Evolutionary conservation across 1,284 basidiomycete species (phyloP).

Genomic region (Rhodotorula mucilaginosa): DNA sequence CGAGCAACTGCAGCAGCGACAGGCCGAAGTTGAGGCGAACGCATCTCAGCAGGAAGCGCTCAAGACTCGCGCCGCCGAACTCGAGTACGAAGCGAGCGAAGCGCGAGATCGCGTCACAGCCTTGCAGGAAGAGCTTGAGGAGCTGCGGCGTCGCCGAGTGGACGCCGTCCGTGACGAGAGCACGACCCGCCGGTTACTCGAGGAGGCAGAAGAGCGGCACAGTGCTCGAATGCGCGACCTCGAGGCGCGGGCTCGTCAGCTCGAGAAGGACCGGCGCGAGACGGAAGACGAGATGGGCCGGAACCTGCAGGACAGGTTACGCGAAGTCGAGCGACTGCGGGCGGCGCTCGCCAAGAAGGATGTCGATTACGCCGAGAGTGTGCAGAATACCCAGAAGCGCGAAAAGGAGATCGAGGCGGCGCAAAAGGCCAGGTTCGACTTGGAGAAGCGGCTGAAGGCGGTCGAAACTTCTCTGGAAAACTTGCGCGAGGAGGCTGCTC

Average conservation of each 20-base stretch:
- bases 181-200: conserved; percentile 72
- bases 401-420: conserved; percentile 60
- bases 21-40: conserved; percentile 80
- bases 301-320: conserved; percentile 69
- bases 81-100: conserved; percentile 80
- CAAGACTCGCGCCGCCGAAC: conserved; percentile 72
- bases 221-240: conserved; percentile 71
- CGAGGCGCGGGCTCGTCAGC: conserved; percentile 54
- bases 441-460: conserved; percentile 50
- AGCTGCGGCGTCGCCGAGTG: conserved; percentile 47
- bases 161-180: conserved; percentile 37
- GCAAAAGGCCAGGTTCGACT: conserved; percentile 53
- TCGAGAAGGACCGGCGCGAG: conserved; percentile 72
- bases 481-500: conserved; percentile 52
- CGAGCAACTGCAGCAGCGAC: conserved; percentile 75
- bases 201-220: conserved; percentile 70
- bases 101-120: conserved; percentile 53
- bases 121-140: conserved; percentile 34
- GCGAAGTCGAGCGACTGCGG: conserved; percentile 72
- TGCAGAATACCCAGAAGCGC: conserved; percentile 52
- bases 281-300: conserved; percentile 72
- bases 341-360: conserved; percentile 58
- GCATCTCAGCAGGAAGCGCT: conserved; percentile 69
- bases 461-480: conserved; percentile 52
- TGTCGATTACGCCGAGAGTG: conserved; percentile 54